Base-by-base conservation (phyloP, 2,329 filamentous ascomycete genomes). In the Colletotrichum sp. region DNA sequence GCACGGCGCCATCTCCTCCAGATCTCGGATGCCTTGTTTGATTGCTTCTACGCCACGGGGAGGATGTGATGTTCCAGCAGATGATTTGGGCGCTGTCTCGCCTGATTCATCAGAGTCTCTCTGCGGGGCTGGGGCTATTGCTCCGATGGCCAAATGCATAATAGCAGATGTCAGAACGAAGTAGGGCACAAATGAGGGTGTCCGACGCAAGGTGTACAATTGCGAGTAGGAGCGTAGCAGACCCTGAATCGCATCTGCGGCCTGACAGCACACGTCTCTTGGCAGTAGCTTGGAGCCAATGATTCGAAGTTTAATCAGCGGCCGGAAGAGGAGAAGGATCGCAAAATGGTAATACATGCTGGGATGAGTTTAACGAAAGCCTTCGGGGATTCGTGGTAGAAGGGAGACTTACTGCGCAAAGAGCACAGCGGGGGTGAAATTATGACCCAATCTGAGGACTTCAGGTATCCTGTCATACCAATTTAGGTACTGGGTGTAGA, bases 341-440 rank as follows among this genome's bases (percentile, higher is more conserved):
- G 92, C 90, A 77, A 92, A 93, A 80, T 94, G 90, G 80, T 94
- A 94, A 78, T 94, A 92, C 92, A 94, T 93, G 82, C 92, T 93
- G 75, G 8, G 13, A 18, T 34, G 5, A 16, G n/a, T 3, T 57
- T 30, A 64, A 69, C 44, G 68, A 36, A 55, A 6, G 8, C 6
- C 13, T 62, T 13, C 26, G 16, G 5, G 8, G 8, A 24, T 30
- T 10, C 59, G 49, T 28, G 15, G 10, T 24, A 15, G 36, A 12
- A 21, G 36, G 21, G 26, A 10, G 4, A 89, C 94, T 87, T 87
- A 95, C 94, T 95, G 94, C 49, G 94, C 90, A 76, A 94, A 93
- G 24, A 96, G 85, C 44, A 95, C 93, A 62, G 94, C 92, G 13
- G 94, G 93, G 5, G 93, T 93, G 69, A 94, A 94, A 78, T 93